phyloP scores from a whole-genome alignment of 495 filamentous ascomycete genomes.

The Clavariopsis aquatica region DNA sequence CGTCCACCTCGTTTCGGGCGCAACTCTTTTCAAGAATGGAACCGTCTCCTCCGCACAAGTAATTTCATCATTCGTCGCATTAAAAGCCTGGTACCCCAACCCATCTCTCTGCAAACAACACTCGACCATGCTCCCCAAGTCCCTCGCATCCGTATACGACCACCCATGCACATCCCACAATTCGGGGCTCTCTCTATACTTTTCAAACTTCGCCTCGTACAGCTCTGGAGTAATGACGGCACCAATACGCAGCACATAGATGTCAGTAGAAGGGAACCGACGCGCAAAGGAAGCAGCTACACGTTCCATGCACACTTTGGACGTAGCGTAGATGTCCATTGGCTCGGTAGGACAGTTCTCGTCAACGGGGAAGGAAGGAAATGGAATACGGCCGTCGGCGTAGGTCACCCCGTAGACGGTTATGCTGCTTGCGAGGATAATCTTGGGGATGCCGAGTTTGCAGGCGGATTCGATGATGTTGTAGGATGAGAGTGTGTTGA shows the following conservation, averaged over 20 bases:
- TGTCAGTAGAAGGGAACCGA: slow-evolving; percentile 15
- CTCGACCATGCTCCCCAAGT: slow-evolving; percentile 16
- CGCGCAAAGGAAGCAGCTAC: slow-evolving; percentile 5
- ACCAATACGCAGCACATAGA: neutral
- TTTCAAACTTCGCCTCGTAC: neutral
- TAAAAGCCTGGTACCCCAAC: slow-evolving; percentile 16
- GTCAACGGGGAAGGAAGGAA: slow-evolving; percentile 5
- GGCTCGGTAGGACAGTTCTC: slow-evolving; percentile 10
- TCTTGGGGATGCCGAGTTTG: slow-evolving; percentile 18
- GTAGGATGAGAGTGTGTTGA: slow-evolving; percentile 17
- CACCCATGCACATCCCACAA: slow-evolving; percentile 13
- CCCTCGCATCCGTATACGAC: slow-evolving; percentile 14
- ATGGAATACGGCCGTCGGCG: slow-evolving; percentile 9
- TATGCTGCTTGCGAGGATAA: slow-evolving; percentile 15
- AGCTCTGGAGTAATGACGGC: slow-evolving; percentile 9
- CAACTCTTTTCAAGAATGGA: slow-evolving; percentile 4
- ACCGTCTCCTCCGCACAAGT: slow-evolving; percentile 10
- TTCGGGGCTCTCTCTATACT: slow-evolving; percentile 10
- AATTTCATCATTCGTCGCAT: slow-evolving; percentile 18
- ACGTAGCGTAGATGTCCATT: slow-evolving; percentile 21
- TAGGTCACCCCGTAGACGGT: slow-evolving; percentile 21
- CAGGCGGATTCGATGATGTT: slow-evolving; percentile 17
- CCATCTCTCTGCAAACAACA: slow-evolving; percentile 1
- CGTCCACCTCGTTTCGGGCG: neutral
- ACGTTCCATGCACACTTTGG: slow-evolving; percentile 15